Base-by-base conservation (phyloP, 345 rosid genomes). In the Tarenaya hassleriana region DNA sequence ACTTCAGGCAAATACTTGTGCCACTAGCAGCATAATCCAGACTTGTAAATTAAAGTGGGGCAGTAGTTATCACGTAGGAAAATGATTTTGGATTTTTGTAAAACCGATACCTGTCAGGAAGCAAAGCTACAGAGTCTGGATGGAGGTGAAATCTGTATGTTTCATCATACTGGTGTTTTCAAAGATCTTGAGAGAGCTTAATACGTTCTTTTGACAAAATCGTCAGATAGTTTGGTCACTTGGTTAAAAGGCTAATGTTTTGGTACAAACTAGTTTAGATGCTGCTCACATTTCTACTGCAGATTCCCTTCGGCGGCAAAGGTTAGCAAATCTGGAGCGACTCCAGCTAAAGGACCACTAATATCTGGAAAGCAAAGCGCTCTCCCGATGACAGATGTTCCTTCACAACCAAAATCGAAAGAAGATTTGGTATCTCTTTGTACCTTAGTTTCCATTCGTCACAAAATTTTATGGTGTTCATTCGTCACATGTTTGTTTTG, bases 301-400 rank as follows among this genome's bases (percentile, higher is more conserved):
- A 88, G 97, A 58, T 83, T 92, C 62, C 95, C 94, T 52, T 75
- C 86, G 48, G 50, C 81, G 55, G 72, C 58, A 35, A 88, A 81
- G 76, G 66, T 73, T 55, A 67, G 67, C 69, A 92, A 79, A 74
- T 63, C 64, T 1, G 88, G 64, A 34, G 83, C 52, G 3, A 77
- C 82, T 62, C 79, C 88, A 14, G 95, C 83, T 29, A 92, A 81
- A 77, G 88, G 80, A 58, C 56, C 72, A 7, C 66, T 77, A 54
- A 35, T 64, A 49, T 66, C 66, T 11, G 84, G 60, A 50, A 81
- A 70, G 80, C 75, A 52, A 53, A 74, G 69, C 64, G 37, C 58
- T 27, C 56, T 49, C 39, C 78, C 84, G 47, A 59, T 74, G 41
- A 63, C 16, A 41, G 70, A 53, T 55, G 76, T 69, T 27, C 58